These are phyloP conservation scores for Friedmanniomyces simplex DNA, from an alignment of 495 filamentous ascomycete species.

Conservation along the genomic window DNA sequence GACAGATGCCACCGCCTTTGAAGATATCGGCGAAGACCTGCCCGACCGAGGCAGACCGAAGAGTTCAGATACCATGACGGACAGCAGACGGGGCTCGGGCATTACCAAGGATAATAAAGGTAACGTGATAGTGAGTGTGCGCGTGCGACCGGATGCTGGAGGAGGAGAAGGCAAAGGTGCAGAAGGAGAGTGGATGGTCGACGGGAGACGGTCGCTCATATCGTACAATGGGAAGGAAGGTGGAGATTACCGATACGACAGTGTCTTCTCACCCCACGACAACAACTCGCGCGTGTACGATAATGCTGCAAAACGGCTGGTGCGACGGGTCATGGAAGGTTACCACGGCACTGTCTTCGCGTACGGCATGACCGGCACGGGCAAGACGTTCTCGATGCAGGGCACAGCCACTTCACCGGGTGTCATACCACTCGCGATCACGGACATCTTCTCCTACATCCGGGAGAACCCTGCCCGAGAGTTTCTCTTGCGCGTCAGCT, in stretches of 20 bases:
- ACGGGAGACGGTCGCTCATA: conserved; percentile 71
- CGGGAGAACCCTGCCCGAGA: conserved; percentile 91
- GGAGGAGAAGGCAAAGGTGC: conserved; percentile 47
- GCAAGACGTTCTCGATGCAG: conserved; percentile 99
- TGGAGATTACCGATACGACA: conserved; percentile 91
- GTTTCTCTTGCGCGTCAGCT: conserved; percentile 92
- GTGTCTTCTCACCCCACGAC: conserved; percentile 86
- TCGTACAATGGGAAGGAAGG: conserved; percentile 79
- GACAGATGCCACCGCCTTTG: conserved; percentile 78
- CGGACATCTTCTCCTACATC: conserved; percentile 98
- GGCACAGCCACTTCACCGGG: conserved; percentile 93
- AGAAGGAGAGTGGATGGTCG: conserved; percentile 86
- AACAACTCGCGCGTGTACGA: conserved; percentile 93
- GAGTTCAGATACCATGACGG: conserved; percentile 31
- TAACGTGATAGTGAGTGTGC: conserved; percentile 91
- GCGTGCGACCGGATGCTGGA: conserved; percentile 70
- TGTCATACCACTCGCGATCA: conserved; percentile 94
- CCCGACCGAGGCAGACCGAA: conserved; percentile 34
- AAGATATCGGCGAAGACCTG: conserved; percentile 52
- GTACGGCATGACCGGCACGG: conserved; percentile 98
- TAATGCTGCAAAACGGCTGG: conserved; percentile 80
- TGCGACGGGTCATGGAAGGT: conserved; percentile 95
- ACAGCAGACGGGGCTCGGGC: conserved; percentile 15
- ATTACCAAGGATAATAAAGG: conserved; percentile 58
- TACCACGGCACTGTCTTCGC: conserved; percentile 98